Conservation (phyloP, 805 yeast genomes). For the Wickerhamomyces bovis region DNA sequence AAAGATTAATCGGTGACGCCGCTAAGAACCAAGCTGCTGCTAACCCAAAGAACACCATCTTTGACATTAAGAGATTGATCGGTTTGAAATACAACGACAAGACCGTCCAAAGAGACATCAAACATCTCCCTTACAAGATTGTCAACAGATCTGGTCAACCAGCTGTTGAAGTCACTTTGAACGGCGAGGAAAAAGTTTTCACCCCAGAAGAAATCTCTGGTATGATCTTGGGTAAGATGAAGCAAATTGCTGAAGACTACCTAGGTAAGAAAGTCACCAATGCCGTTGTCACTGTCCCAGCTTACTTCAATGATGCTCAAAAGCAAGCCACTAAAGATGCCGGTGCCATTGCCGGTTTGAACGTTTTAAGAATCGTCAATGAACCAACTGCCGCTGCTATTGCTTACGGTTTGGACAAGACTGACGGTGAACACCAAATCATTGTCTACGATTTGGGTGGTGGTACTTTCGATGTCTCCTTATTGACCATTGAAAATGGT, state of each 20-base stretch:
- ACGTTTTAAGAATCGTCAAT: conserved; percentile 81
- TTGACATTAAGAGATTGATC: conserved; percentile 87
- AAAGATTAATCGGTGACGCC: conserved; percentile 92
- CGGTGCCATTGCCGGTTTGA: conserved; percentile 86
- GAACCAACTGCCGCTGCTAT: conserved; percentile 98
- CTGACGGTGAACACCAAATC: conserved; percentile 79
- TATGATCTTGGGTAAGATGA: conserved; percentile 90
- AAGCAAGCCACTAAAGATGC: conserved; percentile 94
- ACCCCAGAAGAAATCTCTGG: conserved; percentile 93
- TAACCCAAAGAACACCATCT: conserved; percentile 80
- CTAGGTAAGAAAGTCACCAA: conserved; percentile 80
- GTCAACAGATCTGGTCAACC: conserved; percentile 76
- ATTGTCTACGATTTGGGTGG: conserved; percentile 95
- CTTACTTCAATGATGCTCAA: conserved; percentile 90
- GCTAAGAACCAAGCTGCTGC: conserved; percentile 94
- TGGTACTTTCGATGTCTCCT: conserved; percentile 93
- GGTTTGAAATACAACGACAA: conserved; percentile 76
- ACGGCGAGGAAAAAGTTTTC: conserved; percentile 71
- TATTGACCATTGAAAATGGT: conserved; percentile 83
- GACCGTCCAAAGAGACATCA: conserved; percentile 74
- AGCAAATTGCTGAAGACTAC: conserved; percentile 85
- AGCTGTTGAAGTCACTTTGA: conserved; percentile 64
- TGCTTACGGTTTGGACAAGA: conserved; percentile 88
- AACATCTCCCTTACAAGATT: conserved; percentile 75
- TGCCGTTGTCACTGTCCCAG: conserved; percentile 91